Conservation (phyloP, 1,284 basidiomycete species). For the Vanrija humicola region DNA sequence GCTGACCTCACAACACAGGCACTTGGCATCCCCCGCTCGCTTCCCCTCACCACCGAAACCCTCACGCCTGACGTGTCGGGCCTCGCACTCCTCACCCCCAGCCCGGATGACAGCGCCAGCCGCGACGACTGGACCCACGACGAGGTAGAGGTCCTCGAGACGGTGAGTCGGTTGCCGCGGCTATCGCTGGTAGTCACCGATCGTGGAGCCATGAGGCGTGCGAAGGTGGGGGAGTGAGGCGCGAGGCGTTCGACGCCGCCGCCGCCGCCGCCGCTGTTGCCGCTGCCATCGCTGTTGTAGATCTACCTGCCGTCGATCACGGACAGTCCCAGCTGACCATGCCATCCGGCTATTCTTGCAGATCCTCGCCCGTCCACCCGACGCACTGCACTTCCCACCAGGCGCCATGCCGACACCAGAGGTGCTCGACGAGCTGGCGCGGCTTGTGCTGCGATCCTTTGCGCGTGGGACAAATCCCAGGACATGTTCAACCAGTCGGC, state of each 20-base stretch:
- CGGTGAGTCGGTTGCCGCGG: conserved; percentile 21
- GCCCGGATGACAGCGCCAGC: neutral
- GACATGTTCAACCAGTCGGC: too few relatives aligned
- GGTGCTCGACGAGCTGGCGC: conserved; percentile 42
- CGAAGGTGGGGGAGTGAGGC: neutral
- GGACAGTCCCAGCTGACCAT: neutral
- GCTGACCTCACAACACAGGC: too few relatives aligned
- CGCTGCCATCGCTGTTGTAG: too few relatives aligned
- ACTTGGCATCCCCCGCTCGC: too few relatives aligned
- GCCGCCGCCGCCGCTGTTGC: neutral
- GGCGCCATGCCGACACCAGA: conserved; percentile 40
- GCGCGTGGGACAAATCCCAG: too few relatives aligned
- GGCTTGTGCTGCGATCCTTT: conserved; percentile 28
- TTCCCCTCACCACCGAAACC: neutral
- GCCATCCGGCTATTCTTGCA: neutral
- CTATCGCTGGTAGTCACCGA: neutral
- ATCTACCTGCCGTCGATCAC: too few relatives aligned
- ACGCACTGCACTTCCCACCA: conserved; percentile 37
- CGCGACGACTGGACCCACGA: conserved; percentile 32
- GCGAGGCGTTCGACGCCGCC: conserved; percentile 6
- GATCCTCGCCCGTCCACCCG: conserved; percentile 35
- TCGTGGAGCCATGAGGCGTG: too few relatives aligned
- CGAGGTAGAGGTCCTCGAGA: conserved; percentile 34
- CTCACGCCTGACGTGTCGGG: conserved; percentile 5
- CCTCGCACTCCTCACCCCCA: neutral